Percentiles rank a stretch among this genome's conserved stretches.
Evolutionary conservation across 2,329 filamentous ascomycete species (phyloP).

Genomic region (Helotiales sp.): DNA sequence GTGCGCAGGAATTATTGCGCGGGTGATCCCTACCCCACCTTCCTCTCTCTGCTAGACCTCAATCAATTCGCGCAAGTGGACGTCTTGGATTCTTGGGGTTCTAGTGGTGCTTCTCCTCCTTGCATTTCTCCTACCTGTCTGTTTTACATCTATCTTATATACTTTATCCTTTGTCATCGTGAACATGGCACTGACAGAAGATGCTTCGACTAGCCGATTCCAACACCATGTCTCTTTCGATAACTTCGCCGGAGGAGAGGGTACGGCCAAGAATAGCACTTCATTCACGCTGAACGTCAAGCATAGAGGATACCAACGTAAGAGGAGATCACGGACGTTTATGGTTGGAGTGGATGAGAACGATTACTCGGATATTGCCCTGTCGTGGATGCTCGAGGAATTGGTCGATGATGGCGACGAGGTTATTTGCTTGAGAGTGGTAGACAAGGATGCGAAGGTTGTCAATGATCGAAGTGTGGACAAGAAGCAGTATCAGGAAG

Average conservation of each 20-base stretch:
- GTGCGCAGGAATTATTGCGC: slow-evolving; percentile 13
- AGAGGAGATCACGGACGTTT: slow-evolving; percentile 70
- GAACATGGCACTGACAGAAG: slow-evolving; percentile 37
- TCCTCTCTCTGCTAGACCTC: slow-evolving; percentile 20
- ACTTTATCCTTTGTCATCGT: not conserved
- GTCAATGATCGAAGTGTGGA: slow-evolving; percentile 63
- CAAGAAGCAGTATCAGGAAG: slow-evolving; percentile 64
- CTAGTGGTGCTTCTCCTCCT: slow-evolving; percentile 7
- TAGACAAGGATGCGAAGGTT: slow-evolving; percentile 73
- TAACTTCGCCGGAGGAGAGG: slow-evolving; percentile 70
- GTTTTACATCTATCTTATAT: slow-evolving; percentile 2
- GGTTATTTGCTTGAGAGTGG: slow-evolving; percentile 73
- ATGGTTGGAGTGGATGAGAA: slow-evolving; percentile 76
- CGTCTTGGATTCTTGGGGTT: slow-evolving; percentile 11
- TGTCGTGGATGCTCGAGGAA: slow-evolving; percentile 77
- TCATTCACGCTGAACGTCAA: slow-evolving; percentile 74
- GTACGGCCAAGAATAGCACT: slow-evolving; percentile 60
- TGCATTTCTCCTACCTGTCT: not conserved
- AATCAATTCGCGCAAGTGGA: slow-evolving; percentile 28
- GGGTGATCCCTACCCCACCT: slow-evolving; percentile 33
- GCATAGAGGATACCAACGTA: slow-evolving; percentile 72
- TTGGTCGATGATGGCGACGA: slow-evolving; percentile 79
- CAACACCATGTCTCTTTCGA: slow-evolving; percentile 74
- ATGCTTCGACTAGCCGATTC: slow-evolving; percentile 55
- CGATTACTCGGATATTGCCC: slow-evolving; percentile 74